Conservation (phyloP, 208 protist genomes). For the Trypanosoma theileri region DNA sequence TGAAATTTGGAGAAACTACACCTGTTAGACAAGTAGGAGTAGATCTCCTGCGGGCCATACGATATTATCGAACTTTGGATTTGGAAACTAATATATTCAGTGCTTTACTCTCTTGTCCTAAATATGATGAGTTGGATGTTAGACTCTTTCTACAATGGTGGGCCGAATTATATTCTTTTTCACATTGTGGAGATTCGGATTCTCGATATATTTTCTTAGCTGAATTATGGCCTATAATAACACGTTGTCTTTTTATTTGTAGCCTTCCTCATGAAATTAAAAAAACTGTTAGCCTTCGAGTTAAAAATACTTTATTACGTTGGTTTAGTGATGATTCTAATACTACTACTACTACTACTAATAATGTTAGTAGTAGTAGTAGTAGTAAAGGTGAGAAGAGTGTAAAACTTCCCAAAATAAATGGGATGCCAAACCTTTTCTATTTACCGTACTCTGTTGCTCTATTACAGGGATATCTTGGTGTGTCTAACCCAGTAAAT, state of each 20-base stretch:
- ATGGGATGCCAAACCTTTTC: slow-evolving; percentile 2
- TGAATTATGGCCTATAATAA: slow-evolving; percentile 1
- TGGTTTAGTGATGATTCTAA: background rate
- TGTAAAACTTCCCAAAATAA: slow-evolving; percentile 7
- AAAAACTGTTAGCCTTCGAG: background rate
- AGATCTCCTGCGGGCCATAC: slow-evolving; percentile 15
- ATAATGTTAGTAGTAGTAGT: background rate
- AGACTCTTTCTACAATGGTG: slow-evolving; percentile 21
- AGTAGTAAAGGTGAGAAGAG: background rate
- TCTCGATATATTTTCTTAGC: background rate
- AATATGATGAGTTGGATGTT: slow-evolving; percentile 23
- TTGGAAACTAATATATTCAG: slow-evolving; percentile 19
- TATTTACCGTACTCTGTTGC: slow-evolving; percentile 3
- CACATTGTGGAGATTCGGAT: background rate
- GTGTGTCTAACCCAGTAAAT: background rate
- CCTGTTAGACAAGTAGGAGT: slow-evolving; percentile 7
- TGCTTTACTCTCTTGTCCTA: slow-evolving; percentile 15
- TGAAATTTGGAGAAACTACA: slow-evolving; percentile 12
- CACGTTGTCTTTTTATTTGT: slow-evolving; percentile 1
- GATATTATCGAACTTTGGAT: slow-evolving; percentile 17
- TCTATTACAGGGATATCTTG: slow-evolving; percentile 6
- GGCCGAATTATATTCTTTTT: slow-evolving; percentile 1
- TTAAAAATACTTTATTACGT: slow-evolving; percentile 7
- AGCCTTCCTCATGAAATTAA: slow-evolving; percentile 3
- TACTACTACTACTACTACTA: too few relatives aligned